phyloP scores from a whole-genome alignment of 2,329 filamentous ascomycete species.

The Aspergillus persii region DNA sequence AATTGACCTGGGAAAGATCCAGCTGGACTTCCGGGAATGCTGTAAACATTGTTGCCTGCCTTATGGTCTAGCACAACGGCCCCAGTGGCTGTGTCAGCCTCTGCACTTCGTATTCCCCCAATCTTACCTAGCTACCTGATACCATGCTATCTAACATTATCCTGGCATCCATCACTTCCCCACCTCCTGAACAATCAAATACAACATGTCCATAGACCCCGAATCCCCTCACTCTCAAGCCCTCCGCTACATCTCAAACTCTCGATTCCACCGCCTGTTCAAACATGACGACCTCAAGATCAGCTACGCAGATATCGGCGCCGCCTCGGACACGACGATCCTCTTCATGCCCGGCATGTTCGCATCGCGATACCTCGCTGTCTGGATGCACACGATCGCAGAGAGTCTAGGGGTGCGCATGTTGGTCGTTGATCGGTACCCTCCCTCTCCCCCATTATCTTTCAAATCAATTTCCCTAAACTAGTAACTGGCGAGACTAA shows the following conservation, averaged over 20 bases:
- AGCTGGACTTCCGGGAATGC: too few species aligned
- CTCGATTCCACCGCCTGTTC: constrained; percentile 22
- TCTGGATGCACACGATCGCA: constrained; percentile 23
- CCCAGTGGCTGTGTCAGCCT: too few species aligned
- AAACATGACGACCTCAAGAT: constrained; percentile 17
- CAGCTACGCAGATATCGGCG: constrained; percentile 24
- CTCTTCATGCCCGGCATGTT: constrained; percentile 30
- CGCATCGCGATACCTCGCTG: constrained; percentile 22
- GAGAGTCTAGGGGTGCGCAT: constrained; percentile 23
- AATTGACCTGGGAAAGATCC: too few species aligned
- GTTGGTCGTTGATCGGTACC: constrained; percentile 22
- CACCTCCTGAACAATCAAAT: neutral
- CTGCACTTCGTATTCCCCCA: too few species aligned
- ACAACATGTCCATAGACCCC: neutral
- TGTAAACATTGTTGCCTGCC: too few species aligned
- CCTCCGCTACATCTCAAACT: constrained; percentile 14
- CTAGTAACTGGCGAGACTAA: too few species aligned
- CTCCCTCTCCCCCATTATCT: too few species aligned
- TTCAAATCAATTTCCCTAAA: too few species aligned
- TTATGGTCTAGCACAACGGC: too few species aligned
- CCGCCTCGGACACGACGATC: constrained; percentile 8
- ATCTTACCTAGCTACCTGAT: too few species aligned
- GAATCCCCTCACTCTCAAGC: neutral
- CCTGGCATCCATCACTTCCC: neutral
- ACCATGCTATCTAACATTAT: neutral